Evolutionary conservation across 345 rosid genomes (phyloP), one percentile per base, ranked within the genome.

Genomic region (Iberis pinnata): DNA sequence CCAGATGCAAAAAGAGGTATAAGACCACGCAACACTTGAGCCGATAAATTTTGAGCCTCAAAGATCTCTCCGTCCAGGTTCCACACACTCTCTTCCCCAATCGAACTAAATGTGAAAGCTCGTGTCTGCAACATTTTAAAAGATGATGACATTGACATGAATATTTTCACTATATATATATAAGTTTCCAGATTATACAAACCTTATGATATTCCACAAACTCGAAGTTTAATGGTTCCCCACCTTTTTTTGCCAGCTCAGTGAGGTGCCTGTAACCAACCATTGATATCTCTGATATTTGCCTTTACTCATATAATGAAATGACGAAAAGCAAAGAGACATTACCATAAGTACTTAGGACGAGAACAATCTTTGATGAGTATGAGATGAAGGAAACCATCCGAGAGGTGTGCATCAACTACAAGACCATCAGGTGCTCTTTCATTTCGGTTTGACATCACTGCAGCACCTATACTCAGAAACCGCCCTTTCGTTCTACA

Each of bases 371-470:
- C 95, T 67, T 76, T 84, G 31, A 87, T 72, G 65, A 87, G 71
- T 65, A 90, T 60, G 69, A 90, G 92, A 68, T 90, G 98, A 70
- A 90, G 71, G 73, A 87, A 82, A 52, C 98, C 98, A 46, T 87
- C 96, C 1, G 92, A 80, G 35, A 87, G 89, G 75, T 90, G 96
- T 55, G 98, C 98, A 70, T 90, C 96, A 17, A 81, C 92, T 42
- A 90, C 98, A 63, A 90, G 75, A 51, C 98, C 98, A 68, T 90
- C 98, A 13, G 95, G 98, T 16, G 98, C 94, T 74, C 75, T 69
- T 73, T 86, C 95, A 56, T 86, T 90, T 60, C 92, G 78, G 74
- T 84, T 84, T 43, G 98, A 81, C 44, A 84, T 90, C 24, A 87
- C 58, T 37, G 98, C 98, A 43, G 92, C 98, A 46, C 95, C 96